Conservation (phyloP, 169 alveolate genomes). For the Eimeria sp. region DNA sequence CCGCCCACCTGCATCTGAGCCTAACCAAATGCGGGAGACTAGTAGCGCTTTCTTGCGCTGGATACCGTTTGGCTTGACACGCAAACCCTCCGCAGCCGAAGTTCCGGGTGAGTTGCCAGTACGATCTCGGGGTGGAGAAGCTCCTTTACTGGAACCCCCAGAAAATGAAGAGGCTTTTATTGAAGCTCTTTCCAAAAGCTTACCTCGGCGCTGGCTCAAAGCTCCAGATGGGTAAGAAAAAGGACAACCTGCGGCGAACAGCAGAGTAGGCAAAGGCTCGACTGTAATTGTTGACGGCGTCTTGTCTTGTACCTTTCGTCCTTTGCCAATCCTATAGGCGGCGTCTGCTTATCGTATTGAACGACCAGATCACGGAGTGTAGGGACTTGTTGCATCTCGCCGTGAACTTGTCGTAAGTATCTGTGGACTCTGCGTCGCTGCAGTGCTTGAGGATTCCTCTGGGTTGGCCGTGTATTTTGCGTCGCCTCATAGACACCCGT, state of each 20-base stretch:
- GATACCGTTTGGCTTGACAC: slow-evolving; percentile 70
- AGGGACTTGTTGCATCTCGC: slow-evolving; percentile 63
- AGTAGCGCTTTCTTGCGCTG: slow-evolving; percentile 55
- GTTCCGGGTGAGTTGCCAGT: background rate
- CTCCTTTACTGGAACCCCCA: background rate
- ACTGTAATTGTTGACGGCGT: background rate
- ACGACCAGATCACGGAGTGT: slow-evolving; percentile 59
- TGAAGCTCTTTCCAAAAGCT: background rate
- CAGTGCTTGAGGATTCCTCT: background rate
- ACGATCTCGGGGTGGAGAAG: background rate
- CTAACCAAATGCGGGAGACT: background rate
- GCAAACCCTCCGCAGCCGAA: slow-evolving; percentile 5
- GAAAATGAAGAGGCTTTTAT: slow-evolving; percentile 52
- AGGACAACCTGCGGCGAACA: background rate
- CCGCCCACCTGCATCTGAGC: background rate
- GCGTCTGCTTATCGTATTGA: slow-evolving; percentile 26
- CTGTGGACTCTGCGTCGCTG: background rate
- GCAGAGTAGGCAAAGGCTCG: background rate
- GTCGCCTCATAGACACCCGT: background rate
- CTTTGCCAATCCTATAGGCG: slow-evolving; percentile 8
- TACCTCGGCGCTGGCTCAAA: slow-evolving; percentile 52
- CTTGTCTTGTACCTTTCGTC: background rate
- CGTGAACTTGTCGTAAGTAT: slow-evolving; percentile 23
- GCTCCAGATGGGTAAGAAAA: slow-evolving; percentile 58
- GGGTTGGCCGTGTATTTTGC: background rate